Evolutionary conservation across 2,329 filamentous ascomycete genomes (phyloP).

Genomic region (Pyrenochaeta sp.): DNA sequence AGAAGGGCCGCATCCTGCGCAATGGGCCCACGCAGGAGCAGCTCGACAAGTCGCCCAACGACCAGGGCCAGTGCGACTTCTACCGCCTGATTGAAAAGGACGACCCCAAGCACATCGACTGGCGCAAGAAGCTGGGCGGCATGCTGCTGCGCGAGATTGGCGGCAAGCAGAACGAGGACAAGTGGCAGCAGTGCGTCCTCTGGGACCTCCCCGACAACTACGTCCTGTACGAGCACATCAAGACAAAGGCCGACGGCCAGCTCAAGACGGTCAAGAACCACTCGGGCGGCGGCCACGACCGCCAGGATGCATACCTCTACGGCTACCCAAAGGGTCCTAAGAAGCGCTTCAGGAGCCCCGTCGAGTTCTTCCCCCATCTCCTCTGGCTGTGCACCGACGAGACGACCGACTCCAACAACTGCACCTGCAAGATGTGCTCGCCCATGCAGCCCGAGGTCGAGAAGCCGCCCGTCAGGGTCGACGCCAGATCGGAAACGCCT

Average conservation of each 20-base stretch:
- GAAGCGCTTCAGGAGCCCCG: constrained; percentile 65
- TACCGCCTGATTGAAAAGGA: constrained; percentile 60
- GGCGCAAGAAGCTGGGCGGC: constrained; percentile 65
- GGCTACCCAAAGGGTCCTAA: constrained; percentile 64
- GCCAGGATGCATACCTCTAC: constrained; percentile 68
- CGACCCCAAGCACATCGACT: constrained; percentile 63
- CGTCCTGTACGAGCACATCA: constrained; percentile 65
- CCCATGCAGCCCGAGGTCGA: constrained; percentile 59
- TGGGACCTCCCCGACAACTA: constrained; percentile 64
- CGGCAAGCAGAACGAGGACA: constrained; percentile 44
- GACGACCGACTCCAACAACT: constrained; percentile 61
- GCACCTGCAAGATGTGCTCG: constrained; percentile 64
- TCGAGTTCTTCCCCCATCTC: constrained; percentile 67
- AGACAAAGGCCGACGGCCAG: constrained; percentile 58
- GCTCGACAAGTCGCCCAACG: constrained; percentile 60
- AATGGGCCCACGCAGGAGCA: constrained; percentile 62
- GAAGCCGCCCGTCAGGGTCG: constrained; percentile 35
- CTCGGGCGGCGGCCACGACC: constrained; percentile 59
- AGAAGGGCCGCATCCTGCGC: constrained; percentile 57
- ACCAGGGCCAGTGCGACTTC: constrained; percentile 62
- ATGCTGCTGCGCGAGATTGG: constrained; percentile 63
- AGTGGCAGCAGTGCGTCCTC: constrained; percentile 57
- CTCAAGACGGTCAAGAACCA: constrained; percentile 59
- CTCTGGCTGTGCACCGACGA: constrained; percentile 64
- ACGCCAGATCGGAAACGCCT: constrained; percentile 28